phyloP scores from a whole-genome alignment of 441 rosid species.

The Pelargonium exstipulatum region DNA sequence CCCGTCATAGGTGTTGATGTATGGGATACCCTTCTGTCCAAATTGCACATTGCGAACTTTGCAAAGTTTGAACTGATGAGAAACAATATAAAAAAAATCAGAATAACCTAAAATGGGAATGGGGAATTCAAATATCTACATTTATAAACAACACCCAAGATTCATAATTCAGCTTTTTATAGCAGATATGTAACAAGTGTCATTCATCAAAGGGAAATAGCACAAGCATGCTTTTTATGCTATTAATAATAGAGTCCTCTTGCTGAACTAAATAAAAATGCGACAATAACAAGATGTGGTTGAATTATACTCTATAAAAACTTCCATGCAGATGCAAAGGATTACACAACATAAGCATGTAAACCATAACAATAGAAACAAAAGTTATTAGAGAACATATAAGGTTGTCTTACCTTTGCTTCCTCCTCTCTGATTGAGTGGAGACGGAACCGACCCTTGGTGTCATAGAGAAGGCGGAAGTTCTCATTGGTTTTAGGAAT shows the following conservation, averaged over 20 bases:
- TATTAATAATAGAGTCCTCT: too few relatives aligned
- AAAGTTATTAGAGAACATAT: background rate
- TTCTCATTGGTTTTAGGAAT: slow-evolving; percentile 27
- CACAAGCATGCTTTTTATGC: too few relatives aligned
- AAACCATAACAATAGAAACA: background rate
- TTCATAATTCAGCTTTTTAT: too few relatives aligned
- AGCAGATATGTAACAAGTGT: too few relatives aligned
- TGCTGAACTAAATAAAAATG: too few relatives aligned
- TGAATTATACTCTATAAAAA: background rate
- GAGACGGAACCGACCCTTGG: slow-evolving; percentile 27
- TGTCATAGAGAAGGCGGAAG: slow-evolving; percentile 25
- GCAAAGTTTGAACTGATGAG: background rate
- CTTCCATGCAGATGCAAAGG: background rate
- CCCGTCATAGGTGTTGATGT: slow-evolving; percentile 2
- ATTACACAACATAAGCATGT: background rate
- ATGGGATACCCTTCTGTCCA: slow-evolving; percentile 2
- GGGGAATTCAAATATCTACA: too few relatives aligned
- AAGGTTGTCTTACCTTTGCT: slow-evolving; percentile 7
- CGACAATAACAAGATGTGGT: background rate
- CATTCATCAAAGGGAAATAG: too few relatives aligned
- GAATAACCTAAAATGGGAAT: background rate
- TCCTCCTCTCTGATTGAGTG: slow-evolving; percentile 22
- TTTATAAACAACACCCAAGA: too few relatives aligned
- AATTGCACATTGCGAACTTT: slow-evolving; percentile 6
- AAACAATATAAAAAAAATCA: background rate